Conservation (phyloP, 2,329 filamentous ascomycete species). For the Cercospora zeina region DNA sequence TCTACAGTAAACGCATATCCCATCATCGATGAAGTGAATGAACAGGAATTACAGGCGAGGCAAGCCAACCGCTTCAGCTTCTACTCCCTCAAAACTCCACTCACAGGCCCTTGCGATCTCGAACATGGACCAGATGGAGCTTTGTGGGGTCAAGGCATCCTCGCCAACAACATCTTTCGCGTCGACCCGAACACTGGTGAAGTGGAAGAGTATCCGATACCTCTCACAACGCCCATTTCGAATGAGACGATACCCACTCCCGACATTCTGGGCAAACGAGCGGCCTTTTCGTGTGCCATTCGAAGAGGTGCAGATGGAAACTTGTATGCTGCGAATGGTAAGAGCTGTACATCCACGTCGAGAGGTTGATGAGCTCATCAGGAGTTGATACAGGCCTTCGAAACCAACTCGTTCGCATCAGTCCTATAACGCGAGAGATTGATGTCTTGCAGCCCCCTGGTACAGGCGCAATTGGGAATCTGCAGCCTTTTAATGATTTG, state of each 20-base stretch:
- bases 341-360: background rate
- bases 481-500: conserved; percentile 32
- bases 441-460: conserved; percentile 29
- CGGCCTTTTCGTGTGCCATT: conserved; percentile 25
- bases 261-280: conserved; percentile 18
- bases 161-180: conserved; percentile 29
- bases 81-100: conserved; percentile 22
- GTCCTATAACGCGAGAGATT: conserved; percentile 20
- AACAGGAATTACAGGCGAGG: background rate
- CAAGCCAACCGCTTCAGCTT: conserved; percentile 25
- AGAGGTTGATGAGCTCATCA: background rate
- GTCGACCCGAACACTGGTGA: conserved; percentile 24
- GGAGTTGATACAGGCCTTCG: conserved; percentile 24
- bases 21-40: background rate
- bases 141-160: conserved; percentile 28
- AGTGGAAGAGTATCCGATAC: conserved; percentile 28
- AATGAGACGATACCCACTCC: conserved; percentile 20
- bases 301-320: conserved; percentile 28
- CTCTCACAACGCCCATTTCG: conserved; percentile 26
- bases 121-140: conserved; percentile 28
- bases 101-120: conserved; percentile 28
- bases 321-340: conserved; percentile 23
- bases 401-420: conserved; percentile 33
- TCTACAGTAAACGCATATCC: background rate
- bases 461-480: conserved; percentile 26